Percentiles rank a stretch among this genome's conserved stretches.
Evolutionary conservation across 306 rosid genomes (phyloP).

Genomic region (Coriaria nepalensis): DNA sequence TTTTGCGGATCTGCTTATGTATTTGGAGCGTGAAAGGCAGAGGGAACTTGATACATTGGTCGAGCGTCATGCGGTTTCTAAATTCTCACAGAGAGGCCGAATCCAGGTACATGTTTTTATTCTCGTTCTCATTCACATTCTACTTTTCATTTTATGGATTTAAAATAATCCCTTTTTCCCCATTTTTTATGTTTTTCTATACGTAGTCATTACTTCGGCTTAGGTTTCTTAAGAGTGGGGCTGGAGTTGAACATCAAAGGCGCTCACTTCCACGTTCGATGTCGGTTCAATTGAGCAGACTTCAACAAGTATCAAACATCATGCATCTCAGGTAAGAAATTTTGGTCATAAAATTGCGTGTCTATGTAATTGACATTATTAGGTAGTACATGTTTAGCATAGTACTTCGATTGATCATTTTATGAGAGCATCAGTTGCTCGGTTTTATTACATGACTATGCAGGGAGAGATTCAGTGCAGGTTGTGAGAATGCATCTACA

Average conservation of each 20-base stretch:
- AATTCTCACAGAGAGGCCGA: constrained; percentile 59
- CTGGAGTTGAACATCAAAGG: constrained; percentile 20
- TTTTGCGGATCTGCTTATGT: constrained; percentile 51
- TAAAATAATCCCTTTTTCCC: background rate
- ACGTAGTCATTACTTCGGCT: constrained; percentile 62
- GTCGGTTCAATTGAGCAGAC: constrained; percentile 19
- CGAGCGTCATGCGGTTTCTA: constrained; percentile 51
- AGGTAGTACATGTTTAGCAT: too few species aligned
- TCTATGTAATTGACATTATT: too few species aligned
- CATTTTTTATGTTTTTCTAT: background rate
- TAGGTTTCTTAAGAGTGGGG: constrained; percentile 36
- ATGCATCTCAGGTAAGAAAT: constrained; percentile 62
- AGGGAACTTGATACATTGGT: constrained; percentile 42
- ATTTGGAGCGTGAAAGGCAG: constrained; percentile 47
- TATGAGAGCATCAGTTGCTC: too few species aligned
- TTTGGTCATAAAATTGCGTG: too few species aligned
- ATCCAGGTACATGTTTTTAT: constrained; percentile 46
- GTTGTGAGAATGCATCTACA: constrained; percentile 13
- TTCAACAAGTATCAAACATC: constrained; percentile 36
- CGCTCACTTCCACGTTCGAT: constrained; percentile 11
- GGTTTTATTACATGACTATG: constrained; percentile 1
- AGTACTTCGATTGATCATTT: too few species aligned
- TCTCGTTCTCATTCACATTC: background rate
- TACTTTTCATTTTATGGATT: too few species aligned
- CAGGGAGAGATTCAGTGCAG: constrained; percentile 52